Percentiles rank a stretch among this genome's conserved stretches.
Evolutionary conservation across 495 filamentous ascomycete species (phyloP).

Genomic region (Daldinia grandis): DNA sequence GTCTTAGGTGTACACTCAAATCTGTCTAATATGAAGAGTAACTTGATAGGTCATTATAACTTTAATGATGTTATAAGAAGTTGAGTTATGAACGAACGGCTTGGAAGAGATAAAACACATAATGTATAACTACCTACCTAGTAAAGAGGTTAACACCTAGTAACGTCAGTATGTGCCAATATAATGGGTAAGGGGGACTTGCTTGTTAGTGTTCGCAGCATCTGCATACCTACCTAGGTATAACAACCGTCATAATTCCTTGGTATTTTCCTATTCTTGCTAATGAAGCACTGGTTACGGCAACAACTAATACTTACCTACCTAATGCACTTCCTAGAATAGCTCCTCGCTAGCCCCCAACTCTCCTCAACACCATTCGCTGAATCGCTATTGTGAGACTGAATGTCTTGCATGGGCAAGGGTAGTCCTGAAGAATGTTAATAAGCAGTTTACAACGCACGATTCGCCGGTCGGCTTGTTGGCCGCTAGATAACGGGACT

Average conservation of each 20-base stretch:
- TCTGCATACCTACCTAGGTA: too few relatives aligned
- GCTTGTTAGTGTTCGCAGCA: not conserved
- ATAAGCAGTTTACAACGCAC: constrained; percentile 12
- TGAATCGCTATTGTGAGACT: not conserved
- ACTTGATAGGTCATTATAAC: not conserved
- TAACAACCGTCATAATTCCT: constrained; percentile 9
- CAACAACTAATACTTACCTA: not conserved
- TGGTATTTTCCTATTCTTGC: not conserved
- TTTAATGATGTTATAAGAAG: not conserved
- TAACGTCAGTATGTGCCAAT: constrained; percentile 20
- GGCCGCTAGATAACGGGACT: constrained; percentile 31
- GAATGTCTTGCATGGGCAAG: constrained; percentile 44
- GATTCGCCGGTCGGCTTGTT: constrained; percentile 33
- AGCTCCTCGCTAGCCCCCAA: constrained; percentile 1
- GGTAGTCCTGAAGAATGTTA: constrained; percentile 23
- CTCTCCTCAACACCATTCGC: constrained; percentile 22
- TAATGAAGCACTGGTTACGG: constrained; percentile 1
- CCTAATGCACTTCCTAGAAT: constrained; percentile 12
- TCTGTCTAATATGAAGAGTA: not conserved
- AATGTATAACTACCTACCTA: too few relatives aligned
- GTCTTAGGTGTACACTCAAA: too few relatives aligned
- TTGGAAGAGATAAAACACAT: not conserved
- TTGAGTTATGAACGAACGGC: not conserved
- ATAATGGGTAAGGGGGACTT: not conserved
- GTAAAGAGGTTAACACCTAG: not conserved